These are phyloP conservation scores for Ramaria sp. DNA, from an alignment of 768 basidiomycete species.

Conservation along the genomic window DNA sequence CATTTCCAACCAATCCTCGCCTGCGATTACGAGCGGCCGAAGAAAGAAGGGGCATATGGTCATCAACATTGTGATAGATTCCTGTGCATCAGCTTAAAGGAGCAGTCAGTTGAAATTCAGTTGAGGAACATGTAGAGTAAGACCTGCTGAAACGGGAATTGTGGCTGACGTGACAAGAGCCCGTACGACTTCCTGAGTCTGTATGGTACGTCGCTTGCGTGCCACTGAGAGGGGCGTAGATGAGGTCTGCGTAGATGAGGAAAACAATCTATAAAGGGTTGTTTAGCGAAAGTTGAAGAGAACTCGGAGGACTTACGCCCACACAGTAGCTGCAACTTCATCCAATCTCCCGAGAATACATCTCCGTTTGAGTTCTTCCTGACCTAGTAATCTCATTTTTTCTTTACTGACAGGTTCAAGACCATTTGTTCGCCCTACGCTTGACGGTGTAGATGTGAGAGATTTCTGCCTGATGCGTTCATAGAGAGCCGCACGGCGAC, in stretches of 20 bases:
- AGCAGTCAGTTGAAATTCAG: neutral
- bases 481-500: conserved; percentile 69
- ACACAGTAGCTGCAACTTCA: conserved; percentile 77
- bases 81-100: conserved; percentile 53
- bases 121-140: neutral
- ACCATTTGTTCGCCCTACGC: conserved; percentile 28
- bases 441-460: conserved; percentile 54
- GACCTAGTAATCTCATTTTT: conserved; percentile 57
- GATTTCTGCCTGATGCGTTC: conserved; percentile 72
- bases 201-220: conserved; percentile 65
- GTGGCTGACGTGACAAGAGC: conserved; percentile 74
- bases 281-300: neutral
- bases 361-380: conserved; percentile 68
- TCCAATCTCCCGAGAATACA: conserved; percentile 68
- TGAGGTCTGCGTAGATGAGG: conserved; percentile 37
- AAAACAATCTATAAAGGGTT: conserved; percentile 49
- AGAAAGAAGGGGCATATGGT: conserved; percentile 76
- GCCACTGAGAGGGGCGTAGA: conserved; percentile 40
- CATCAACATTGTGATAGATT: conserved; percentile 56
- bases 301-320: conserved; percentile 51
- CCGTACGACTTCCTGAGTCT: conserved; percentile 49
- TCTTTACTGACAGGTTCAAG: conserved; percentile 37
- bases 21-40: conserved; percentile 46
- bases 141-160: conserved; percentile 54
- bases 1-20: conserved; percentile 44